Percentiles rank a stretch among this genome's conserved stretches.
Conservation (phyloP, 2,329 filamentous ascomycete genomes). For the Scorias spongiosa region DNA sequence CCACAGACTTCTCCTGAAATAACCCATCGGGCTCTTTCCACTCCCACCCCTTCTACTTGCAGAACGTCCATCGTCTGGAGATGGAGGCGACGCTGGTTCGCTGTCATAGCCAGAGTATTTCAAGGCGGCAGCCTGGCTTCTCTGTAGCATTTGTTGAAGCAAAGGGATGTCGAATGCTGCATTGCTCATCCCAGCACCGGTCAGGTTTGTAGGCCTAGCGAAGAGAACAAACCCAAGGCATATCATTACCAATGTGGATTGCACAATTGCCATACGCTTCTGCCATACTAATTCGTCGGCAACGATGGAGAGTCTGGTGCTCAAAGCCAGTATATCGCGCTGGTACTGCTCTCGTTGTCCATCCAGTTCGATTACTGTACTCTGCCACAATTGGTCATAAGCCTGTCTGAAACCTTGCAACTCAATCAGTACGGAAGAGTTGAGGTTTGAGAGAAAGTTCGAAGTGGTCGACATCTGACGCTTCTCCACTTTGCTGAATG, state of each 20-base stretch:
- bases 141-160: conserved; percentile 28
- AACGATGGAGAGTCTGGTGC: conserved; percentile 64
- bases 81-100: conserved; percentile 22
- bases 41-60: conserved; percentile 8
- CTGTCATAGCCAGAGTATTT: conserved; percentile 17
- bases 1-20: conserved; percentile 8
- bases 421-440: conserved; percentile 71
- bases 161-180: conserved; percentile 27
- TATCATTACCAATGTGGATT: conserved; percentile 71
- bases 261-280: conserved; percentile 86
- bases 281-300: conserved; percentile 78
- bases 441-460: conserved; percentile 69
- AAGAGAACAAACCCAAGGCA: conserved; percentile 84
- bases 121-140: conserved; percentile 15
- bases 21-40: conserved; percentile 11
- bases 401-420: conserved; percentile 63
- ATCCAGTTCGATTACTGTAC: conserved; percentile 81
- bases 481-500: conserved; percentile 73
- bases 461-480: conserved; percentile 73
- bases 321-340: conserved; percentile 69
- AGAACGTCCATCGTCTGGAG: conserved; percentile 13
- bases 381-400: conserved; percentile 95
- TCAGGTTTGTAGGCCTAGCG: conserved; percentile 16
- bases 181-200: conserved; percentile 6
- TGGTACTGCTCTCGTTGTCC: conserved; percentile 73